These are phyloP conservation scores for Trichoderma endophyticum DNA, from an alignment of 2,329 filamentous ascomycete species.

Conservation along the genomic window DNA sequence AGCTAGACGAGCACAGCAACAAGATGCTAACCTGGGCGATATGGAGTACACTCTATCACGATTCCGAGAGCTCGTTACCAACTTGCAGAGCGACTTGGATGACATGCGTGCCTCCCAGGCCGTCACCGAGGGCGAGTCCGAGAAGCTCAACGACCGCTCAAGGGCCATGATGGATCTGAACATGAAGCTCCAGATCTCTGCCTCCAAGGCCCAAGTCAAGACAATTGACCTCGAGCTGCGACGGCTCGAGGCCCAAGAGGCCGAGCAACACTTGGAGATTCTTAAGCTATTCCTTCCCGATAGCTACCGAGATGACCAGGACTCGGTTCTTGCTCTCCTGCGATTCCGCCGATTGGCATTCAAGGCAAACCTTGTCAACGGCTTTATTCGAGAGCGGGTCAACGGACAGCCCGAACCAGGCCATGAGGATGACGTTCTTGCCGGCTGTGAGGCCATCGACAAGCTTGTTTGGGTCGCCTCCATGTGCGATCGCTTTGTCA, in stretches of 20 bases:
- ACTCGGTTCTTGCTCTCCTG: conserved; percentile 84
- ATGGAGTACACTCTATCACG: conserved; percentile 85
- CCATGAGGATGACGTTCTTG: conserved; percentile 74
- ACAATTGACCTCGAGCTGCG: conserved; percentile 88
- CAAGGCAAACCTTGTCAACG: conserved; percentile 77
- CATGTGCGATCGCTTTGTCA: conserved; percentile 81
- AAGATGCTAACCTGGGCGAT: conserved; percentile 78
- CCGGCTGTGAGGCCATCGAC: conserved; percentile 76
- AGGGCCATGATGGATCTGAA: conserved; percentile 97
- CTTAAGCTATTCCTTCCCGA: conserved; percentile 87
- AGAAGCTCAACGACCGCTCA: conserved; percentile 82
- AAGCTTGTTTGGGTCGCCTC: conserved; percentile 80
- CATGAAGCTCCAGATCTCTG: conserved; percentile 85
- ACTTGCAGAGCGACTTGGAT: conserved; percentile 79
- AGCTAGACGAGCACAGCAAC: conserved; percentile 65
- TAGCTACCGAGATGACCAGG: conserved; percentile 72
- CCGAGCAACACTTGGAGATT: conserved; percentile 82
- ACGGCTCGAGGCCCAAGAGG: conserved; percentile 83
- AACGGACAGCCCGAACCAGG: conserved; percentile 64
- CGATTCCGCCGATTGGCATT: conserved; percentile 84
- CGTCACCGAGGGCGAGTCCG: conserved; percentile 87
- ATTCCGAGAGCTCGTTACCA: conserved; percentile 85
- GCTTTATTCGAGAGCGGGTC: conserved; percentile 75
- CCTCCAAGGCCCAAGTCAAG: conserved; percentile 88
- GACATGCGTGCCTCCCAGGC: conserved; percentile 91